phyloP scores from a whole-genome alignment of 805 yeast genomes.

The Candida adriatica region DNA sequence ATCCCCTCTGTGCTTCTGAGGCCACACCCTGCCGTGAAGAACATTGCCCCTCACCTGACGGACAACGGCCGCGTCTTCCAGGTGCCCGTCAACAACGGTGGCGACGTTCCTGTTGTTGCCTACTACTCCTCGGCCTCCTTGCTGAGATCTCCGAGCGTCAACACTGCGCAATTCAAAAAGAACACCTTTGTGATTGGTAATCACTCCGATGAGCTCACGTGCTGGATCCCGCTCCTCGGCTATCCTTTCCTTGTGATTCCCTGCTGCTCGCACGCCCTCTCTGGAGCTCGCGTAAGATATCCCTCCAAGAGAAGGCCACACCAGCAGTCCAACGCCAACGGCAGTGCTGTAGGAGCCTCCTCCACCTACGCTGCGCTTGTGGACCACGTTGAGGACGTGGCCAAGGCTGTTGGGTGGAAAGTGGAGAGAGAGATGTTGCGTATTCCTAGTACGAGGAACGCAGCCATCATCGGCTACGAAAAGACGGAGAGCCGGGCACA shows the following conservation, averaged over 20 bases:
- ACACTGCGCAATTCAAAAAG: conserved; percentile 58
- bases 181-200: conserved; percentile 86
- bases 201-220: conserved; percentile 90
- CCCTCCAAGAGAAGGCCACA: conserved; percentile 32
- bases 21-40: conserved; percentile 58
- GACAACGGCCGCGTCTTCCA: conserved; percentile 60
- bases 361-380: conserved; percentile 84
- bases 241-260: conserved; percentile 90
- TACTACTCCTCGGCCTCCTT: conserved; percentile 39
- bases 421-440: conserved; percentile 81
- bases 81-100: conserved; percentile 27
- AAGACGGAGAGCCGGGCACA: conserved; percentile 25
- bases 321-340: conserved; percentile 15
- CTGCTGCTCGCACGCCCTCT: conserved; percentile 85
- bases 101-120: conserved; percentile 40
- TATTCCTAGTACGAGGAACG: conserved; percentile 91
- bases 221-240: conserved; percentile 89
- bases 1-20: conserved; percentile 70
- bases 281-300: conserved; percentile 69
- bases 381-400: conserved; percentile 71
- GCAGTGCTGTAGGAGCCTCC: conserved; percentile 25
- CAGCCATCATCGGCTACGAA: conserved; percentile 72
- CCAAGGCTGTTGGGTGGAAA: conserved; percentile 72
- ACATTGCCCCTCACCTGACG: conserved; percentile 43
- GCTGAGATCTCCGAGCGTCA: conserved; percentile 45